Conservation (phyloP, 2,329 filamentous ascomycete species). For the Talaromyces marneffei region DNA sequence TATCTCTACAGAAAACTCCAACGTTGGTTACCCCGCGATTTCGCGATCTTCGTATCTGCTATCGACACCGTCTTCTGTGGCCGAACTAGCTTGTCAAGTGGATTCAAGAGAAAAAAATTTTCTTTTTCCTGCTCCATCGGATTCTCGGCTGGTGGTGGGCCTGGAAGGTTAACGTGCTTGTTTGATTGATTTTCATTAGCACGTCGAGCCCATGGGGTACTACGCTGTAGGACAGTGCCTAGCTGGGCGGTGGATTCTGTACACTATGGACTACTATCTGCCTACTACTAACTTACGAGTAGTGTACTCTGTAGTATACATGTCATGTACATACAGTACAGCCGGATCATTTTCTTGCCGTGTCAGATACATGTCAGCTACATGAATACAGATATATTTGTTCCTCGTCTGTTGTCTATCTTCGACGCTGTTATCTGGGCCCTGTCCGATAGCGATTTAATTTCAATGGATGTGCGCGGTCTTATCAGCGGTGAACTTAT, state of each 20-base stretch:
- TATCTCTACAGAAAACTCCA: too few relatives aligned
- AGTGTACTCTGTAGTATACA: too few relatives aligned
- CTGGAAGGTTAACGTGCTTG: not conserved
- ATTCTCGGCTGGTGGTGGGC: not conserved
- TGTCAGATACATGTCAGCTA: too few relatives aligned
- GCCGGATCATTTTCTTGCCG: not conserved
- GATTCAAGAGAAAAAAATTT: not conserved
- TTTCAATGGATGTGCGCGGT: not conserved
- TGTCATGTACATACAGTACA: too few relatives aligned
- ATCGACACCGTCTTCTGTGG: not conserved
- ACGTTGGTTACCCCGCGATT: not conserved
- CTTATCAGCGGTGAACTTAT: not conserved
- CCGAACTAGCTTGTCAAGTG: not conserved
- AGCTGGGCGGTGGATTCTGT: not conserved
- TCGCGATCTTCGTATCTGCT: constrained; percentile 1
- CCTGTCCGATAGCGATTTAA: not conserved
- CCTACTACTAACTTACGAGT: too few relatives aligned
- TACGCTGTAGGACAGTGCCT: not conserved
- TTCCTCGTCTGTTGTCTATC: not conserved
- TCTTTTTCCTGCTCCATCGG: not conserved
- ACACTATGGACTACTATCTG: too few relatives aligned
- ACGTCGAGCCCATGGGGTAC: not conserved
- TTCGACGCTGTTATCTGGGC: not conserved
- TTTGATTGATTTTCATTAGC: not conserved
- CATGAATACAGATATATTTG: not conserved